phyloP scores from a whole-genome alignment of 495 filamentous ascomycete genomes.

The Neurospora discreta region DNA sequence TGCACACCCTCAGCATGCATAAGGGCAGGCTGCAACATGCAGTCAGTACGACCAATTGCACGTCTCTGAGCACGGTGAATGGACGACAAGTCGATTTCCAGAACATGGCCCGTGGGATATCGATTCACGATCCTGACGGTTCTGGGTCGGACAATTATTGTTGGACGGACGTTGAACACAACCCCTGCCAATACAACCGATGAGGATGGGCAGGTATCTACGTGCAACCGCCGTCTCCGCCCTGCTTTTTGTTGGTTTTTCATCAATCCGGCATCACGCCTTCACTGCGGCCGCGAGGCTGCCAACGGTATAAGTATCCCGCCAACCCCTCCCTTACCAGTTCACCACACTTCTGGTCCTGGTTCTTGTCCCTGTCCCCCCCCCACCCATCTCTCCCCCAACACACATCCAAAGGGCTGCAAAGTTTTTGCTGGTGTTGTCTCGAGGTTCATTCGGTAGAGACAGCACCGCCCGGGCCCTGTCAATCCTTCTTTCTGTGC shows the following conservation, averaged over 20 bases:
- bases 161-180: background rate
- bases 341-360: constrained; percentile 11
- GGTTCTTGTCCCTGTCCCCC: constrained; percentile 22
- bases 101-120: background rate
- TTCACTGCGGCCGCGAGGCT: background rate
- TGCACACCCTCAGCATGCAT: background rate
- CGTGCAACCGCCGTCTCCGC: background rate
- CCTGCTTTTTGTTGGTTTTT: background rate
- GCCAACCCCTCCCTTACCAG: constrained; percentile 16
- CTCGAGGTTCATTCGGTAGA: constrained; percentile 28
- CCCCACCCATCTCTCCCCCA: constrained; percentile 28
- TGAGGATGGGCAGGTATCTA: background rate
- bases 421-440: constrained; percentile 34
- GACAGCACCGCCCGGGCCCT: constrained; percentile 38
- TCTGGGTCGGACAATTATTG: background rate
- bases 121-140: background rate
- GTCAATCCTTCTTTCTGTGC: constrained; percentile 40
- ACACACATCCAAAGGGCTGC: constrained; percentile 44
- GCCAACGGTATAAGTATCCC: constrained; percentile 30
- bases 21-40: background rate
- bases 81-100: background rate
- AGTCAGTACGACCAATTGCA: background rate
- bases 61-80: background rate
- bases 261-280: background rate
- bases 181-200: background rate